Conservation (phyloP, 2,329 filamentous ascomycete species). For the Colletotrichum orchidophilum region DNA sequence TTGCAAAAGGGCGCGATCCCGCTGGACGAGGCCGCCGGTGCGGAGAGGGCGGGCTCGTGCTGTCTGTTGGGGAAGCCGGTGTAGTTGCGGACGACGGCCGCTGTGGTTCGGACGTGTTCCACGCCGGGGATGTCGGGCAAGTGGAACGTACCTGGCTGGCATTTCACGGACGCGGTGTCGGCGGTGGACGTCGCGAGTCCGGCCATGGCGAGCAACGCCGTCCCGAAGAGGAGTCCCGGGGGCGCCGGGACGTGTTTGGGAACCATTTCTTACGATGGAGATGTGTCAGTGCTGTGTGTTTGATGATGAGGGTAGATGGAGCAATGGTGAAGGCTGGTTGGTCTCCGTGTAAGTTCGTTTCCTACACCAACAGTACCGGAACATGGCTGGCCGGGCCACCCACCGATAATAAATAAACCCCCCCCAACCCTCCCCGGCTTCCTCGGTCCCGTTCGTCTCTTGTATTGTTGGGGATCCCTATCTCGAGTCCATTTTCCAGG, state of each 20-base stretch:
- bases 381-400: background rate
- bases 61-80: background rate
- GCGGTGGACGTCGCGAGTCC: background rate
- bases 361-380: background rate
- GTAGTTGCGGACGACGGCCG: background rate
- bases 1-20: slow-evolving; percentile 32
- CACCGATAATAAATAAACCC: background rate
- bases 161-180: background rate
- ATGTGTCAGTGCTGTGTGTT: too few relatives aligned
- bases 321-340: too few relatives aligned
- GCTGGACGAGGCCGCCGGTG: background rate
- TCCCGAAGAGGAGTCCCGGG: background rate
- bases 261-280: background rate
- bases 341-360: too few relatives aligned
- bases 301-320: too few relatives aligned
- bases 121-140: background rate
- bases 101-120: background rate
- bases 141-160: background rate
- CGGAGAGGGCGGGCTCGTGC: background rate
- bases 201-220: background rate
- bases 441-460: background rate
- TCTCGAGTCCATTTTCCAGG: background rate
- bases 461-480: background rate
- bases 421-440: background rate
- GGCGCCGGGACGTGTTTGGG: background rate